Evolutionary conservation across 2,329 filamentous ascomycete species (phyloP), one percentile per base, ranked within the genome.

Genomic region (Aspergillus sp.): DNA sequence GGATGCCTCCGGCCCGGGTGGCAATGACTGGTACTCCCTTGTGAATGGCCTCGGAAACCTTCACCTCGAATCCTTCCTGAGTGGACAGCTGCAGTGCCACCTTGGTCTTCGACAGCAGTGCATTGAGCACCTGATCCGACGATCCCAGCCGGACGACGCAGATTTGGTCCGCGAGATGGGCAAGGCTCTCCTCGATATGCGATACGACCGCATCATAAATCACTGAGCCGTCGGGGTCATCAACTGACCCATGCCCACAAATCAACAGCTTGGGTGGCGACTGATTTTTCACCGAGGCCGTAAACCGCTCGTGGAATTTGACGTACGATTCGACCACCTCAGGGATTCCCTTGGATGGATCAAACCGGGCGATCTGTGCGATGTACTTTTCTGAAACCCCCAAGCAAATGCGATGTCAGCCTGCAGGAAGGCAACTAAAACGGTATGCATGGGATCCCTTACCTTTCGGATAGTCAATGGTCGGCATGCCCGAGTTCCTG

Each of bases 1-100:
- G 90, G 55, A 95, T 93, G 11, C 91, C 91, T n/a, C 91, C 91
- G 1, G 88, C 87, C 20, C 82, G 81, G 1, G 89, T 91, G 3
- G 88, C 90, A 63, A 95, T 91, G 67, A 92, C 84, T 1, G 91
- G 91, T 2, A 89, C 85, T 14, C 90, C 90, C 49, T 92, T 91
- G 70, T 93, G 90, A 22, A 94, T 81, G 1, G 90, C 90, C 75
- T 95, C 91, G 0, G 89, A 92, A 5, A 95, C 90, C 75, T 95
- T 95, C 67, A 95, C 88, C 75, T 95, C 91, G 67, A 95, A 95
- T 0, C 91, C 90, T 71, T 95, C 91, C 39, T 90, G 85, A 0
- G 88, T 92, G 2, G 90, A 93, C 6, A 95, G 85, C 74, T 95
- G 91, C 7, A 95, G 82, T 0, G 88, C 88, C 7, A 92, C 85